phyloP scores from a whole-genome alignment of 306 rosid species.

The Gastrolobium villosum region DNA sequence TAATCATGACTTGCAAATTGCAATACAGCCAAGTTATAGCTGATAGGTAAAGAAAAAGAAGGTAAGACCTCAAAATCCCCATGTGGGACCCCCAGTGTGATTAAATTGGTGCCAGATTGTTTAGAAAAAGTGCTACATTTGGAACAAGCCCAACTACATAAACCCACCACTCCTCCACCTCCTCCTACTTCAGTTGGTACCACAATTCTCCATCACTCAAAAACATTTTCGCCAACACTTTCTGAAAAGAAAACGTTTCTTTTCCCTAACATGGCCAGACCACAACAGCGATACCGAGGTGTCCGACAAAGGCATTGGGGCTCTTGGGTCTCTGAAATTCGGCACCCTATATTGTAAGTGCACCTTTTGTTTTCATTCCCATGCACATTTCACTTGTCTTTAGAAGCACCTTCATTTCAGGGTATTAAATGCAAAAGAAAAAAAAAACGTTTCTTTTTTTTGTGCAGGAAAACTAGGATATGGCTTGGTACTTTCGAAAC shows the following conservation, averaged over 20 bases:
- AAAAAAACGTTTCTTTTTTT: neutral
- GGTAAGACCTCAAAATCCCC: slow-evolving; percentile 43
- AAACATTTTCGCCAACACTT: slow-evolving; percentile 58
- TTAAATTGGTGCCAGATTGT: slow-evolving; percentile 60
- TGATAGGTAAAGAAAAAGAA: slow-evolving; percentile 43
- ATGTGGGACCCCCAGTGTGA: slow-evolving; percentile 62
- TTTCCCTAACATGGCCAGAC: slow-evolving; percentile 78
- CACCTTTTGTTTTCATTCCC: neutral
- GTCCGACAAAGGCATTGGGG: slow-evolving; percentile 99
- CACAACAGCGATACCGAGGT: slow-evolving; percentile 94
- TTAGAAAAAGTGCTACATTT: slow-evolving; percentile 39
- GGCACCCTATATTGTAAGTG: slow-evolving; percentile 92
- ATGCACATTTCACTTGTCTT: slow-evolving; percentile 22
- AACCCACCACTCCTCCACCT: slow-evolving; percentile 48
- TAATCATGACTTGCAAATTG: slow-evolving; percentile 49
- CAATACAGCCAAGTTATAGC: slow-evolving; percentile 58
- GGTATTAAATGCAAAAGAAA: too few relatives aligned
- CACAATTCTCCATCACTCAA: slow-evolving; percentile 23
- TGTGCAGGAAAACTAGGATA: slow-evolving; percentile 89
- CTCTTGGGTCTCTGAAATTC: slow-evolving; percentile 99
- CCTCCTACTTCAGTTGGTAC: slow-evolving; percentile 46
- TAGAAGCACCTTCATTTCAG: too few relatives aligned
- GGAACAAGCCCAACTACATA: slow-evolving; percentile 67
- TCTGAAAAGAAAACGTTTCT: slow-evolving; percentile 48
- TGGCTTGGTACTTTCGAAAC: slow-evolving; percentile 98